Percentiles rank a stretch among this genome's conserved stretches.
These are phyloP conservation scores for Aspergillus funiculosus DNA, from an alignment of 495 filamentous ascomycete genomes.

Conservation along the genomic window DNA sequence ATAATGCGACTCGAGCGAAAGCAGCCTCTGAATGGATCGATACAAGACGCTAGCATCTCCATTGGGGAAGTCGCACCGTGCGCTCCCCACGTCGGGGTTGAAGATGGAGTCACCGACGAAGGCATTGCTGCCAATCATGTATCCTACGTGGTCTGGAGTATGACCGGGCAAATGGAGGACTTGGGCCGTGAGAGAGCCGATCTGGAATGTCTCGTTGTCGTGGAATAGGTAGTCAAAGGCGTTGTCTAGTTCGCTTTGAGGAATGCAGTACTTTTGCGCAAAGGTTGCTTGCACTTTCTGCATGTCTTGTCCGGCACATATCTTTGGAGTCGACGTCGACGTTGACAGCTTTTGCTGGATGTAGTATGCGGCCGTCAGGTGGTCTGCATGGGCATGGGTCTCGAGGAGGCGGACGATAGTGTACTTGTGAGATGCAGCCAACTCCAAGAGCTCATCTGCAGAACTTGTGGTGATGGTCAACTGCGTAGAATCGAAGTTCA, in stretches of 20 bases:
- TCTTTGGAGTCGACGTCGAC: background rate
- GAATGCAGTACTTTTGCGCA: conserved; percentile 38
- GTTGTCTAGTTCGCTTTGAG: conserved; percentile 26
- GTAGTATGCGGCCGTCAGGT: conserved; percentile 49
- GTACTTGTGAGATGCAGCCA: conserved; percentile 41
- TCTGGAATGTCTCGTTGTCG: conserved; percentile 41
- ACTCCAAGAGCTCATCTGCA: conserved; percentile 41
- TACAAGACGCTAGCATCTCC: conserved; percentile 38
- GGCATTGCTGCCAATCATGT: conserved; percentile 48
- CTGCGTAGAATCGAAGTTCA: conserved; percentile 50
- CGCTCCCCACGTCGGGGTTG: conserved; percentile 48
- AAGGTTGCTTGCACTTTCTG: conserved; percentile 39
- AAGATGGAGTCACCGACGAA: conserved; percentile 53
- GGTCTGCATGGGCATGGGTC: conserved; percentile 54
- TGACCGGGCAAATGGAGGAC: conserved; percentile 50
- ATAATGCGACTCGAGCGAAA: conserved; percentile 39
- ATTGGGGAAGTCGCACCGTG: conserved; percentile 51
- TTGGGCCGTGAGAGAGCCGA: conserved; percentile 38
- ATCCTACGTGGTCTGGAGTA: conserved; percentile 52
- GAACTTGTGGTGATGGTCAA: conserved; percentile 36
- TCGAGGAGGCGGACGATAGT: conserved; percentile 42
- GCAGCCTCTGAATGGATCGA: conserved; percentile 37
- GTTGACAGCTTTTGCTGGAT: conserved; percentile 38
- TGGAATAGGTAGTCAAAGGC: conserved; percentile 46
- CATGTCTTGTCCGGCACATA: conserved; percentile 37